Conservation (phyloP, 345 rosid species). For the Dovyalis caffra region DNA sequence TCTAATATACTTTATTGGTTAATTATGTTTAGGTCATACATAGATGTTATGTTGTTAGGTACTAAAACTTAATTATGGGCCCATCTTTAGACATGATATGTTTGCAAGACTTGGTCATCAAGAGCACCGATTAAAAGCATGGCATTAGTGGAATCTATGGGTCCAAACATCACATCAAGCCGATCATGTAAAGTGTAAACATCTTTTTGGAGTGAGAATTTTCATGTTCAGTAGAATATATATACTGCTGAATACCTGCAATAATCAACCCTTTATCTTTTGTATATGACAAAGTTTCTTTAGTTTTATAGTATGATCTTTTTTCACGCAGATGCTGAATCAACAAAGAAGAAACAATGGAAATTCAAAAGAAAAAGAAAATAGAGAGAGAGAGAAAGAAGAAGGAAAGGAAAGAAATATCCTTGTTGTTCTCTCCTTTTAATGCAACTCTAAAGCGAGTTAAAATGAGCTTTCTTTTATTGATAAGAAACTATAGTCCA, state of each 20-base stretch:
- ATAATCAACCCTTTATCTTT: neutral
- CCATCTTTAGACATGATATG: constrained; percentile 24
- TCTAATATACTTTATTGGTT: constrained; percentile 6
- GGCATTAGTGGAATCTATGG: constrained; percentile 41
- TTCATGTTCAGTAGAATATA: constrained; percentile 17
- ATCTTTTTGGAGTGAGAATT: constrained; percentile 2
- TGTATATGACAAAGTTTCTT: constrained; percentile 27
- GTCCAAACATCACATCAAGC: constrained; percentile 24
- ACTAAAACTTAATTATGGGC: constrained; percentile 21
- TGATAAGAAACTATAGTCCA: constrained; percentile 28
- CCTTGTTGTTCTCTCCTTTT: constrained; percentile 55
- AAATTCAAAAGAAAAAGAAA: neutral
- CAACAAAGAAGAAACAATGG: constrained; percentile 12
- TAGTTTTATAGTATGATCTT: constrained; percentile 20
- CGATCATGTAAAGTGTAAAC: constrained; percentile 3
- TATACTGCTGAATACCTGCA: neutral
- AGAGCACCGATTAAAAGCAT: constrained; percentile 39
- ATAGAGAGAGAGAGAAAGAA: neutral
- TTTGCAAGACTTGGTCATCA: constrained; percentile 29
- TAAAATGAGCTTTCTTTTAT: constrained; percentile 45
- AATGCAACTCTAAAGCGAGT: constrained; percentile 48
- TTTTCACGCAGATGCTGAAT: constrained; percentile 38
- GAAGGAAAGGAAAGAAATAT: constrained; percentile 38
- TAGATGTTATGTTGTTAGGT: constrained; percentile 20
- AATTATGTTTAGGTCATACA: constrained; percentile 42